A percentile compares a stretch with the other conserved stretches of the same genome.
These are phyloP conservation scores for Blastomyces percursus DNA, from an alignment of 2,329 filamentous ascomycete species.

Conservation along the genomic window DNA sequence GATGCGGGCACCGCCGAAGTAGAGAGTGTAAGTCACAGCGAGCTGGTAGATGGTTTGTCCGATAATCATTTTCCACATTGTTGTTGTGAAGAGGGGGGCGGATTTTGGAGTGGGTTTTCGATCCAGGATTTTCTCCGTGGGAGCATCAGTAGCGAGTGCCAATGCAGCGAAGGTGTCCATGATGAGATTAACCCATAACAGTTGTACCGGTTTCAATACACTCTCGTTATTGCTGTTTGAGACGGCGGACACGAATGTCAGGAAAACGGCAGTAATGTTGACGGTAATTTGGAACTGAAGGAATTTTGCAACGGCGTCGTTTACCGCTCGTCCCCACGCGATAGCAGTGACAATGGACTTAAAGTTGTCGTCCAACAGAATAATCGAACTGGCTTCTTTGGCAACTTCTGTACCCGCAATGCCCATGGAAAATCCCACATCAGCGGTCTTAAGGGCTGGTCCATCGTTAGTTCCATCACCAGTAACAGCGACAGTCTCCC, in stretches of 20 bases:
- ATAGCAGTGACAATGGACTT: conserved; percentile 54
- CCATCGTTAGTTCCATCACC: conserved; percentile 59
- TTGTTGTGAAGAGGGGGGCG: conserved; percentile 66
- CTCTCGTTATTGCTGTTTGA: conserved; percentile 57
- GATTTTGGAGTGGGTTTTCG: conserved; percentile 68
- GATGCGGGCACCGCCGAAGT: conserved; percentile 58
- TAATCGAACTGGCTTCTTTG: conserved; percentile 58
- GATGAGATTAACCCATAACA: conserved; percentile 94
- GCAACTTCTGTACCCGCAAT: conserved; percentile 56
- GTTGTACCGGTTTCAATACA: conserved; percentile 77
- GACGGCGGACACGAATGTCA: conserved; percentile 82
- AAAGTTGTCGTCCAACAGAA: conserved; percentile 58
- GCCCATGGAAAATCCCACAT: conserved; percentile 59
- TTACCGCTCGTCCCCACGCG: conserved; percentile 58
- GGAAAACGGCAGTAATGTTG: conserved; percentile 78
- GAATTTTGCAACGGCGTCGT: conserved; percentile 58
- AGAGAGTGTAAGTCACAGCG: conserved; percentile 63
- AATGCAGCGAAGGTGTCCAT: conserved; percentile 93
- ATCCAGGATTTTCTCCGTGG: conserved; percentile 66
- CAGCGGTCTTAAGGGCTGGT: conserved; percentile 53
- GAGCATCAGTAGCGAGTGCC: conserved; percentile 82
- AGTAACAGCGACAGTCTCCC: conserved; percentile 52
- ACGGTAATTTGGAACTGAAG: conserved; percentile 59
- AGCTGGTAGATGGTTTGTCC: conserved; percentile 88
- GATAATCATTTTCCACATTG: conserved; percentile 99